Evolutionary conservation across 2,329 filamentous ascomycete genomes (phyloP), one percentile per base, ranked within the genome.

Genomic region (Karstenula rhodostoma): DNA sequence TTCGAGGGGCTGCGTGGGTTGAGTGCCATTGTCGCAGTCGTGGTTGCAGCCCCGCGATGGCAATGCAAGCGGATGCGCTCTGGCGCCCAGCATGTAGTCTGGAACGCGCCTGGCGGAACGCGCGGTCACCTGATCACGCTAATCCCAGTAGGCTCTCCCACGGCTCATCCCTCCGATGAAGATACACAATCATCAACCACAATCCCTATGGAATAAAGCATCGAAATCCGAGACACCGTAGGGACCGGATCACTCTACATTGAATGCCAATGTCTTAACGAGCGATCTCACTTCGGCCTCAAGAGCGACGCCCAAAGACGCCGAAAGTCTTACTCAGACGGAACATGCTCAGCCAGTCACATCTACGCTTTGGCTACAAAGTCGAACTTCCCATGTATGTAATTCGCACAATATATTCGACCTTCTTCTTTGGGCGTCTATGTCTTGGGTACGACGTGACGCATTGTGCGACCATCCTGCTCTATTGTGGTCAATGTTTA

Each of bases 1-100:
- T 80, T 80, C 5, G 80, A 80, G 42, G 78, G 69, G 56, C 73
- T 79, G 68, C 75, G 77, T 55, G 73, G 66, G 64, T 77, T 76
- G 67, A 83, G 68, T 23, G 66, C 72, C 74, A 77, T 77, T 62
- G 59, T 65, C 29, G 66, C 59, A 42, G 37, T 52, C 50, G 22
- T 44, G 35, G 7, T 15, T 54, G 51, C 19, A 46, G 42, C 52
- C 29, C 27, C 52, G 13, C 22, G 37, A 7, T 33, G 32, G 15
- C 10, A 43, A 32, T 7, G 27, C 4, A 29, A 12, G 8, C 19
- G 10, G 19, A 32, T 32, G 29, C 29, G n/a, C n/a, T 17, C 43
- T 46, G 23, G 44, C 59, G 53, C 56, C 58, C 48, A 65, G 61
- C 46, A 49, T 59, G 56, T 25, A 46, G 22, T 47, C 51, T 59